These are phyloP conservation scores for Syzygium aromaticum DNA, from an alignment of 345 rosid genomes.

Conservation along the genomic window DNA sequence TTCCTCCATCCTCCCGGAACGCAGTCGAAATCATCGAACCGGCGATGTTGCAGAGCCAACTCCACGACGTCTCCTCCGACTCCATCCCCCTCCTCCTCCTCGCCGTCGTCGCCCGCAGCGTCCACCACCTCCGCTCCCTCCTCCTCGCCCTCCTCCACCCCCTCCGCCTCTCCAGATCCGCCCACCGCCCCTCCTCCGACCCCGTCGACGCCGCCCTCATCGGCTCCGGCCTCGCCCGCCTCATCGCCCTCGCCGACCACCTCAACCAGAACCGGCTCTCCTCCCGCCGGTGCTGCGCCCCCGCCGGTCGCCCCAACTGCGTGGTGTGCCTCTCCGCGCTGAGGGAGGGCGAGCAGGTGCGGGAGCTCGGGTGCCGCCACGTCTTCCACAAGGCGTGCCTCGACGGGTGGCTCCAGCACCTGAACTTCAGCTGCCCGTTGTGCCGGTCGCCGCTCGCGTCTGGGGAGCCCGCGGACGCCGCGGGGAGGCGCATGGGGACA, in stretches of 20 bases:
- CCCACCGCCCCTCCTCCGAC: background rate
- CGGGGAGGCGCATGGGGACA: constrained; percentile 43
- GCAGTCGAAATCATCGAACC: background rate
- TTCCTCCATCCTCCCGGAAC: background rate
- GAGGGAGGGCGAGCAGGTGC: constrained; percentile 60
- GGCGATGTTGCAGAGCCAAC: constrained; percentile 39
- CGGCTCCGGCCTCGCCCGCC: constrained; percentile 43
- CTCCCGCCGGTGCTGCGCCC: constrained; percentile 23
- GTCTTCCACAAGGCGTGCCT: constrained; percentile 76
- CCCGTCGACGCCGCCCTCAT: constrained; percentile 8
- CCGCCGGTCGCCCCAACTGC: constrained; percentile 24
- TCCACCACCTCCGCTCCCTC: constrained; percentile 39
- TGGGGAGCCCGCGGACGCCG: constrained; percentile 26
- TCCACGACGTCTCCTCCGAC: constrained; percentile 69
- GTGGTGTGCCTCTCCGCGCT: constrained; percentile 51
- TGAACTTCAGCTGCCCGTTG: constrained; percentile 61
- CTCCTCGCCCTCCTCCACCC: constrained; percentile 20
- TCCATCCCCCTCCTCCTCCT: constrained; percentile 59
- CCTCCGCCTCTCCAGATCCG: constrained; percentile 9
- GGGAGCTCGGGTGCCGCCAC: constrained; percentile 76
- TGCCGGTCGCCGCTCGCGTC: constrained; percentile 48
- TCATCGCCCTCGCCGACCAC: constrained; percentile 55
- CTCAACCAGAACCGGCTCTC: constrained; percentile 40
- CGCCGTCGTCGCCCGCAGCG: constrained; percentile 48
- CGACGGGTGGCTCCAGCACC: constrained; percentile 69